Evolutionary conservation across 495 filamentous ascomycete species (phyloP), one percentile per base, ranked within the genome.

Genomic region (Venustampulla echinocandica): DNA sequence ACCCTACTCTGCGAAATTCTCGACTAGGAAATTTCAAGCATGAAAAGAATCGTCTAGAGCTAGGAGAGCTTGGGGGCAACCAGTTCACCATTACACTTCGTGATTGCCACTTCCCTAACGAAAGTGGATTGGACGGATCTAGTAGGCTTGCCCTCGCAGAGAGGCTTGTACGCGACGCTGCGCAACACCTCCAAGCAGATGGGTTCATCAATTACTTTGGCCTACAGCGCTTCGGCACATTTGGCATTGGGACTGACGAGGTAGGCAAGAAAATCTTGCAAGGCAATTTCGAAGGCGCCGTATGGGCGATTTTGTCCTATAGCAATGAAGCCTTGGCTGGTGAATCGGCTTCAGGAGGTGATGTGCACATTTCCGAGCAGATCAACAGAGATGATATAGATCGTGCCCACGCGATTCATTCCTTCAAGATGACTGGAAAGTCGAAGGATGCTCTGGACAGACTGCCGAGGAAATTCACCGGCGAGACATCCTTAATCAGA

Each of bases 171-270:
- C 65, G 64, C 10, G 57, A 68, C 1, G 68, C 79, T 5, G 63
- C 84, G 34, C 57, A 65, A 37, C 68, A 70, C 21, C 68, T 89
- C 7, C 62, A 64, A 42, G 61, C 75, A 35, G 67, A 77, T 11
- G 92, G 92, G 0, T 98, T 94, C 65, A 79, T 97, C 62, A 97
- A 98, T 62, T 97, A 97, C 68, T 98, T 84, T 49, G 92, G 92
- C 11, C 76, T 96, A 2, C 92, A 98, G 65, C 80, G 92, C 10
- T 98, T 98, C 54, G 92, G 92, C 19, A 84, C 86, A 2, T 90
- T 88, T 62, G 63, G 74, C 2, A 82, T 81, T 4, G 79, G 86
- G 3, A 97, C 92, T 1, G 84, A 95, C 52, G 73, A 75, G 1
- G 63, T 95, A 10, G 92, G 92, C 25, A 71, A 85, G 57, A 84